A percentile compares a stretch with the other conserved stretches of the same genome.
Evolutionary conservation across 176 grass and related monocot species (phyloP).

Genomic region (Carex myosuroides): DNA sequence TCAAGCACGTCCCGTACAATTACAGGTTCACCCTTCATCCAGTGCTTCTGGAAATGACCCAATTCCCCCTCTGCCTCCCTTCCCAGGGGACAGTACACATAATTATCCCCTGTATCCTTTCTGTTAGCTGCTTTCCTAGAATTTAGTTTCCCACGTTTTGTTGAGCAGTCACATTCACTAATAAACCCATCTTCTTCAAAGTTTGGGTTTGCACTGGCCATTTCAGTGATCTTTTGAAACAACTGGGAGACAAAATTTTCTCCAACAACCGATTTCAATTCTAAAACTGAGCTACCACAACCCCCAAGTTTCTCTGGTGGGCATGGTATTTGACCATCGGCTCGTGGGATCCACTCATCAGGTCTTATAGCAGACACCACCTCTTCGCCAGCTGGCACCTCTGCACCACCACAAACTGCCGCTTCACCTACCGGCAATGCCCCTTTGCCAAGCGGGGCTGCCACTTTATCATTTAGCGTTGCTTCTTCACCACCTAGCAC

Average conservation of each 20-base stretch:
- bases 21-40: conserved; percentile 73
- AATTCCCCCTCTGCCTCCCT: conserved; percentile 39
- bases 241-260: conserved; percentile 35
- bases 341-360: conserved; percentile 33
- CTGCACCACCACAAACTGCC: neutral
- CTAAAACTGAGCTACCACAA: conserved; percentile 44
- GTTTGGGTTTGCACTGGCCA: neutral
- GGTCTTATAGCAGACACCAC: neutral
- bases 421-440: neutral
- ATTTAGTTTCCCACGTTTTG: conserved; percentile 3
- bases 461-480: neutral
- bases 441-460: neutral
- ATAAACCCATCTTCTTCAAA: neutral
- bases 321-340: conserved; percentile 65
- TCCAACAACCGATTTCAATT: conserved; percentile 45
- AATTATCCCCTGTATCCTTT: conserved; percentile 49
- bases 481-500: neutral
- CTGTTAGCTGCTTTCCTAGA: conserved; percentile 39
- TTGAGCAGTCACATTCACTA: conserved; percentile 36
- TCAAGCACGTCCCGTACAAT: conserved; percentile 64
- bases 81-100: conserved; percentile 58
- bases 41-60: conserved; percentile 82
- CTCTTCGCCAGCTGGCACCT: neutral
- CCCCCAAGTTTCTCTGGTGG: conserved; percentile 53
- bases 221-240: conserved; percentile 26